Evolutionary conservation across 345 rosid species (phyloP), one percentile per base, ranked within the genome.

Genomic region (Linum usitatissimum): DNA sequence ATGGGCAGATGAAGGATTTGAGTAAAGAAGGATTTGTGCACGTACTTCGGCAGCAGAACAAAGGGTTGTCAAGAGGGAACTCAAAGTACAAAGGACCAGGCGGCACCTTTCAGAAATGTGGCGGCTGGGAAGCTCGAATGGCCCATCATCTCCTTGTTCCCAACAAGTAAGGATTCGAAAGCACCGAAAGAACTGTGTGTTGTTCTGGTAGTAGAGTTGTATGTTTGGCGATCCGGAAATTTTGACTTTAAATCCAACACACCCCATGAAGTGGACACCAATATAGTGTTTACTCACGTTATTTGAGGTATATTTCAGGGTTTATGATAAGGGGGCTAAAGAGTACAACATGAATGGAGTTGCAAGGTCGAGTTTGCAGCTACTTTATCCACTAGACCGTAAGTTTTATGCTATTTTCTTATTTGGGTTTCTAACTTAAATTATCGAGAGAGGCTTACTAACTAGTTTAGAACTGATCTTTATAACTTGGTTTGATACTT

Each of bases 21-120:
- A 59, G 19, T 0, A 72, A 72, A 60, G 71, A 68, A 55, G 72
- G 63, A 45, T 68, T 68, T 55, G 63, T 73, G 51, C 76, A 64
- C 13, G 20, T 55, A 12, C 69, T 68, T 60, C 72, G 72, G 30
- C 66, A 68, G 8, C 76, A 61, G 12, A 60, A 60, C 60, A 55
- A 48, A 0, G 66, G 76, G 21, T 67, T 63, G 30, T 31, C 63
- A 8, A 45, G 69, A 9, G 72, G 66, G 3, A 64, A 62, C 48
- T 60, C 69, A 5, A 73, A 60, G 60, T 63, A 64, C 68, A 68
- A 59, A 60, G 69, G 72, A 2, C 28, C 28, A 23, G 28, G 28
- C 28, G 53, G 18, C 3, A 55, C 69, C 28, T 71, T 66, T n/a
- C 66, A 59, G 15, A 72, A 60, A 60, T 64, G 71, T 48, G 68